phyloP scores from a whole-genome alignment of 495 filamentous ascomycete species.

The Barbatosphaeria neglecta region DNA sequence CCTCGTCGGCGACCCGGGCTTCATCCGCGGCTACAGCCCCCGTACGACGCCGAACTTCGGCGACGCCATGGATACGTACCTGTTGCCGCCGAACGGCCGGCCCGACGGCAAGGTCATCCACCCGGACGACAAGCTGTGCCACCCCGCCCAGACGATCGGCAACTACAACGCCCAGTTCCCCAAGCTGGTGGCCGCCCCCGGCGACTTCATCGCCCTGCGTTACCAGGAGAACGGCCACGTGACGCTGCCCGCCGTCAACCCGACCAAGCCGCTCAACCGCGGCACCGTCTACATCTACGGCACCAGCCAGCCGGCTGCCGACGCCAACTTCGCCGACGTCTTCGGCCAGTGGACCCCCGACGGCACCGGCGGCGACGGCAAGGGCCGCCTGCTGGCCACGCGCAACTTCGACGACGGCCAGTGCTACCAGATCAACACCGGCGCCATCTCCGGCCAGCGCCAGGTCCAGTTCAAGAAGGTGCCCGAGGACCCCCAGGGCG shows the following conservation, averaged over 20 bases:
- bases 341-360: slow-evolving; percentile 62
- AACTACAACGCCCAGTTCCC: slow-evolving; percentile 42
- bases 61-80: slow-evolving; percentile 38
- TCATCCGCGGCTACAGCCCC: slow-evolving; percentile 47
- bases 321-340: slow-evolving; percentile 55
- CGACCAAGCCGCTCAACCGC: slow-evolving; percentile 52
- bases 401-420: slow-evolving; percentile 74
- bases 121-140: slow-evolving; percentile 25
- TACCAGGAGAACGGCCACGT: slow-evolving; percentile 89
- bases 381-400: slow-evolving; percentile 59
- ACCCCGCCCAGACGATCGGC: slow-evolving; percentile 29
- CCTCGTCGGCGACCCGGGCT: slow-evolving; percentile 60
- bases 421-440: slow-evolving; percentile 58
- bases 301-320: slow-evolving; percentile 43
- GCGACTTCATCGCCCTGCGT: slow-evolving; percentile 57
- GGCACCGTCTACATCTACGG: slow-evolving; percentile 77
- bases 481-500: slow-evolving; percentile 16
- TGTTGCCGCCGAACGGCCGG: slow-evolving; percentile 40
- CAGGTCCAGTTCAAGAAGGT: slow-evolving; percentile 25
- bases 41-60: slow-evolving; percentile 37
- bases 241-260: slow-evolving; percentile 46
- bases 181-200: slow-evolving; percentile 53
- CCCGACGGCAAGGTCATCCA: slow-evolving; percentile 6
- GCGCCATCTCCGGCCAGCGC: slow-evolving; percentile 41
- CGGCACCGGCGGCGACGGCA: slow-evolving; percentile 63